phyloP scores from a whole-genome alignment of 2,329 filamentous ascomycete genomes.

The Corynespora cassiicola region DNA sequence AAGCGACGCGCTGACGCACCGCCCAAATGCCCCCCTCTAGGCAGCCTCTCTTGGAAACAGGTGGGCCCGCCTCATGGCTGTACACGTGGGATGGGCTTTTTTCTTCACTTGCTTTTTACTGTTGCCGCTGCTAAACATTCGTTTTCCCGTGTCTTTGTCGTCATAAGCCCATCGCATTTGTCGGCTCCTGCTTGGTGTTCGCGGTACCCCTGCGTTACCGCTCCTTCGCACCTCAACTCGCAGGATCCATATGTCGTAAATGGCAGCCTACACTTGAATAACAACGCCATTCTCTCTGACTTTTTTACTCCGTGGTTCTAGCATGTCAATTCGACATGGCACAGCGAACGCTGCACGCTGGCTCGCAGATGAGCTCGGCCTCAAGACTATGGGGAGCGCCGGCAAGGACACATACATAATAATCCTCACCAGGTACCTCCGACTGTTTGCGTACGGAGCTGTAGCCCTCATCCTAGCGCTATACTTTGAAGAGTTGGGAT shows the following conservation, averaged over 20 bases:
- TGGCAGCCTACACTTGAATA: not conserved
- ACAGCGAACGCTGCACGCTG: conserved; percentile 19
- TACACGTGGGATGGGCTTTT: too few species aligned
- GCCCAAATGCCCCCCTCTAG: conserved; percentile 2
- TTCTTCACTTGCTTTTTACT: too few species aligned
- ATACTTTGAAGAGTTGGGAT: conserved; percentile 41
- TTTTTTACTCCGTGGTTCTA: conserved; percentile 1
- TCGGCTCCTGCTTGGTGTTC: too few species aligned
- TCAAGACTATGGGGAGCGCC: conserved; percentile 32
- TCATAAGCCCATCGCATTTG: too few species aligned
- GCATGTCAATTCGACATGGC: conserved; percentile 19
- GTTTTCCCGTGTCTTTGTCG: too few species aligned
- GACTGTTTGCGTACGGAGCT: conserved; percentile 45
- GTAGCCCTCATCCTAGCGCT: conserved; percentile 45
- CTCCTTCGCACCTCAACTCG: too few species aligned
- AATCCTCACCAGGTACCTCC: conserved; percentile 43
- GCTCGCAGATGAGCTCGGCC: conserved; percentile 36
- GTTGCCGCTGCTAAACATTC: too few species aligned
- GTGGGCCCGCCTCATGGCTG: too few species aligned
- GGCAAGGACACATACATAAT: conserved; percentile 42
- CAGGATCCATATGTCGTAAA: too few species aligned
- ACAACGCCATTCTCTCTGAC: not conserved
- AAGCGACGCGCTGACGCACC: conserved; percentile 7
- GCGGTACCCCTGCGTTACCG: too few species aligned
- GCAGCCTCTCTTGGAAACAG: not conserved